Evolutionary conservation across 768 basidiomycete genomes (phyloP), one percentile per base, ranked within the genome.

Genomic region (Auriscalpium orientale): DNA sequence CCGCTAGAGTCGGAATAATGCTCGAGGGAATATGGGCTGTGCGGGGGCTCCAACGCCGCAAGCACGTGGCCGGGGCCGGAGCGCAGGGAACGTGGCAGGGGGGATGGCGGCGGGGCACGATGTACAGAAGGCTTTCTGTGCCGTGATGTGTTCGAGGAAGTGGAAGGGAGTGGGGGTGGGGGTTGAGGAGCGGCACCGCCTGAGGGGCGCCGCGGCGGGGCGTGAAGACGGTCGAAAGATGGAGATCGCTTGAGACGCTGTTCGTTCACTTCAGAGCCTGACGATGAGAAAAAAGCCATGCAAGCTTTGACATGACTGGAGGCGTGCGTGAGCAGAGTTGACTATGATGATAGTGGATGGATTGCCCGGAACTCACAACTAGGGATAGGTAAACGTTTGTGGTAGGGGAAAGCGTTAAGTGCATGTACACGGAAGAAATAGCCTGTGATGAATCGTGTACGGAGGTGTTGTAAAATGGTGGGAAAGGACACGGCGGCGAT

Each of bases 231-330:
- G 18, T 56, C 45, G 33, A 48, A 28, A 16, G 60, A 61, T 11
- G 54, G n/a, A 8, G 61, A 57, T 46, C 59, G 59, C 49, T 34
- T 58, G 57, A 60, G 59, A 15, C 59, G 59, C n/a, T 58, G 35
- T 35, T 51, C 57, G 33, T 46, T 36, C 6, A 60, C 1, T 43
- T 62, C 61, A 35, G 47, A 56, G 47, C 44, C 53, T 8, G 58
- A 40, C 22, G 59, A 60, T 11, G 55, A 53, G 43, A 61, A 56
- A 40, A 62, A 62, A 9, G 59, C 56, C 61, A 62, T 62, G 51
- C 22, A 45, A 38, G 33, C 44, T 47, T 36, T 34, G 16, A 20
- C 18, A 8, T 54, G 44, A 35, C 58, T 59, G 48, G 5, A 11
- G 3, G 28, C 8, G 21, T 20, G 40, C 7, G 21, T 37, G 7